Conservation (phyloP, 1,284 basidiomycete genomes). For the Flammula alnicola region DNA sequence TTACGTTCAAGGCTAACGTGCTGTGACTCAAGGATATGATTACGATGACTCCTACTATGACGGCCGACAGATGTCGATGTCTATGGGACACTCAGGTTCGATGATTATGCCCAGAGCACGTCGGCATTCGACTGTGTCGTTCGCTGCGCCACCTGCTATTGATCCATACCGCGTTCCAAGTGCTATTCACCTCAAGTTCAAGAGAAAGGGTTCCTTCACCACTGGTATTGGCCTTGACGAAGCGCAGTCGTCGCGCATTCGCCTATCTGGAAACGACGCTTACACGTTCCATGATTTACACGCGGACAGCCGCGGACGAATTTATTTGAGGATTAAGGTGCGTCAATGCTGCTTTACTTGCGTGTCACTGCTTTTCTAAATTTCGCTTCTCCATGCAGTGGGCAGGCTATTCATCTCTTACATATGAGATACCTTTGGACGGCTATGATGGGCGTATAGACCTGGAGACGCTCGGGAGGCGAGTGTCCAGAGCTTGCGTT, state of each 20-base stretch:
- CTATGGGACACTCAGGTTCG: conserved; percentile 31
- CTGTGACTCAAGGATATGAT: conserved; percentile 48
- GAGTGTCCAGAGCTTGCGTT: conserved; percentile 70
- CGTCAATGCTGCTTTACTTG: conserved; percentile 20
- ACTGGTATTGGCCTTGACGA: conserved; percentile 72
- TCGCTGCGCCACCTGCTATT: conserved; percentile 42
- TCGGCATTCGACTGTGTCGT: conserved; percentile 62
- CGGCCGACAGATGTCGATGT: conserved; percentile 35
- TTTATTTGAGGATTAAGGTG: conserved; percentile 67
- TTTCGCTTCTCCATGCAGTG: conserved; percentile 48
- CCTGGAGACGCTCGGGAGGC: conserved; percentile 67
- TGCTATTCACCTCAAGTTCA: conserved; percentile 67
- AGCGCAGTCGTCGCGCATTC: conserved; percentile 66
- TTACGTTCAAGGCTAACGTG: conserved; percentile 1
- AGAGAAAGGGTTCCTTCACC: conserved; percentile 66
- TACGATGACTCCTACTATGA: conserved; percentile 48
- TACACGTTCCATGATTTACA: conserved; percentile 69
- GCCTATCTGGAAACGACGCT: conserved; percentile 60
- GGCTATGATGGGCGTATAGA: conserved; percentile 66
- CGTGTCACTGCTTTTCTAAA: conserved; percentile 4
- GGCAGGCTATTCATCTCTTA: conserved; percentile 71
- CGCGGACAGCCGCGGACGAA: conserved; percentile 59
- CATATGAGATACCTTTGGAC: conserved; percentile 76
- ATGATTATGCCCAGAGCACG: conserved; percentile 48
- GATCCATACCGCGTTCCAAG: conserved; percentile 51